Percentiles rank a stretch among this genome's conserved stretches.
Conservation (phyloP, 768 basidiomycete genomes). For the Botryobasidium botryosum region DNA sequence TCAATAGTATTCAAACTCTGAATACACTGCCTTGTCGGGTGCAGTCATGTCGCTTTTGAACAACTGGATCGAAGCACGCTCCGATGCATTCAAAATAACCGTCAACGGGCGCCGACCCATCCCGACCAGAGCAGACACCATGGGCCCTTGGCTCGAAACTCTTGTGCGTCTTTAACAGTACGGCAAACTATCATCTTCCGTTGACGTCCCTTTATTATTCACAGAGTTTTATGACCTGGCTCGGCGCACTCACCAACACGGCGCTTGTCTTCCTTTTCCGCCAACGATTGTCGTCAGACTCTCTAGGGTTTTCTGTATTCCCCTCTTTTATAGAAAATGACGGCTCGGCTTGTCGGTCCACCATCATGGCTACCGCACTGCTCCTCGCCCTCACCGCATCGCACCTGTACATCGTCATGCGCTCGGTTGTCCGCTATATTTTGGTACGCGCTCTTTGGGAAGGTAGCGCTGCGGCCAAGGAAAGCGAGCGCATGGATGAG, state of each 20-base stretch:
- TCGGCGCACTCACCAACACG: constrained; percentile 73
- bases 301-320: too few relatives aligned
- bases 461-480: constrained; percentile 46
- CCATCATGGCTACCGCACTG: constrained; percentile 37
- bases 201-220: not conserved
- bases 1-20: not conserved
- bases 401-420: constrained; percentile 65
- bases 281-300: constrained; percentile 7
- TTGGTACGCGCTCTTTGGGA: constrained; percentile 67
- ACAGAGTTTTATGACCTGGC: constrained; percentile 64
- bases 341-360: constrained; percentile 9
- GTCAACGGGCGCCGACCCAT: constrained; percentile 71
- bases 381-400: constrained; percentile 68
- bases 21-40: not conserved
- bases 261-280: constrained; percentile 80
- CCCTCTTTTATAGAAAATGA: not conserved
- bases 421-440: constrained; percentile 43
- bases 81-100: constrained; percentile 91
- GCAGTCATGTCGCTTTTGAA: constrained; percentile 72
- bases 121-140: constrained; percentile 73
- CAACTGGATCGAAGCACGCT: constrained; percentile 81
- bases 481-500: constrained; percentile 38
- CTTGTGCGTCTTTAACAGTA: constrained; percentile 29
- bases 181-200: not conserved
- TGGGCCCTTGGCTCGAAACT: constrained; percentile 88